Conservation (phyloP, 202 grass and related monocot genomes). For the Alloteropsis angusta region DNA sequence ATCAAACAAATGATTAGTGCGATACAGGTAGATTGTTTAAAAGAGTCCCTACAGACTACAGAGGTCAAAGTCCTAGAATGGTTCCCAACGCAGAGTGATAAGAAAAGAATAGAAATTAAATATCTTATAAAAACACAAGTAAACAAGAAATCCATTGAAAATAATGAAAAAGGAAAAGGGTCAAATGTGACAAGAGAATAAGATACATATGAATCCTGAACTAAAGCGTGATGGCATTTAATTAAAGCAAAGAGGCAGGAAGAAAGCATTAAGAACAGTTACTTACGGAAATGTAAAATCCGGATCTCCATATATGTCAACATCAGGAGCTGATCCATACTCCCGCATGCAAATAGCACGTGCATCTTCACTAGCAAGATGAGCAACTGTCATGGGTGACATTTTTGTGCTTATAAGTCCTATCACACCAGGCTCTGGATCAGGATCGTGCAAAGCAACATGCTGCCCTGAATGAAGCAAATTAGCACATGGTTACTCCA, state of each 20-base stretch:
- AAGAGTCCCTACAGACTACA: neutral
- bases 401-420: slow-evolving; percentile 83
- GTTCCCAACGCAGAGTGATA: neutral
- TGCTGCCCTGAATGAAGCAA: slow-evolving; percentile 74
- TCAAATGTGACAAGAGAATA: neutral
- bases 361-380: slow-evolving; percentile 81
- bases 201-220: neutral
- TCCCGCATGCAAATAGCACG: slow-evolving; percentile 77
- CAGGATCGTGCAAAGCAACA: slow-evolving; percentile 70
- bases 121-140: neutral
- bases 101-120: neutral
- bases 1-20: neutral
- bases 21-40: neutral
- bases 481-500: slow-evolving; percentile 7
- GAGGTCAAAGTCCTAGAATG: neutral
- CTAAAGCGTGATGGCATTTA: neutral
- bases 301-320: slow-evolving; percentile 85
- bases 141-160: neutral
- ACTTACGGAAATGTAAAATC: slow-evolving; percentile 86
- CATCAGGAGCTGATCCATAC: slow-evolving; percentile 74
- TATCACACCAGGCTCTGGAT: slow-evolving; percentile 69
- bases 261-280: neutral
- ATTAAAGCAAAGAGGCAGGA: neutral
- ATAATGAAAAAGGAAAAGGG: neutral
- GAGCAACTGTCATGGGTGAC: slow-evolving; percentile 68